These are phyloP conservation scores for Schizophyllum commune DNA, from an alignment of 1,284 basidiomycete species.

Conservation along the genomic window DNA sequence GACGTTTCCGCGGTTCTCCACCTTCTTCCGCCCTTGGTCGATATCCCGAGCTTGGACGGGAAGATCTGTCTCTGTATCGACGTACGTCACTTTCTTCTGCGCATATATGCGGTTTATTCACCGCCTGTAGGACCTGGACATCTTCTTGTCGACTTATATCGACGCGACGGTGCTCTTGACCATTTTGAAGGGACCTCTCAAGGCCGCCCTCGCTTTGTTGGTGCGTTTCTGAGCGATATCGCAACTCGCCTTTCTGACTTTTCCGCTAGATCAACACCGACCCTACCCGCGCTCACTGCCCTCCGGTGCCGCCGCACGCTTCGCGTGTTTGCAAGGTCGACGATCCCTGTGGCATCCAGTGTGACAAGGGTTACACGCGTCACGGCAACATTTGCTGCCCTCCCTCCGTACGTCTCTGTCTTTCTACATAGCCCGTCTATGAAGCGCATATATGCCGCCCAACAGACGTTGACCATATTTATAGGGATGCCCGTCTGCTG, in stretches of 20 bases:
- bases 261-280: not conserved
- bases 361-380: not conserved
- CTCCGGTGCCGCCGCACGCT: not conserved
- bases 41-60: not conserved
- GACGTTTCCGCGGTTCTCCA: not conserved
- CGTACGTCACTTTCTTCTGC: not conserved
- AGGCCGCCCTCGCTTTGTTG: not conserved
- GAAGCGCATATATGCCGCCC: not conserved
- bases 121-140: not conserved
- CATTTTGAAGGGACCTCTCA: not conserved
- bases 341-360: not conserved
- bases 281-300: not conserved
- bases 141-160: not conserved
- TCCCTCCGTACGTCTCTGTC: not conserved
- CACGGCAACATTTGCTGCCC: not conserved
- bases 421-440: not conserved
- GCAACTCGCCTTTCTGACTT: not conserved
- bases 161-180: not conserved
- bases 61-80: not conserved
- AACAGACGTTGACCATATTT: not conserved
- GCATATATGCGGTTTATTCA: not conserved
- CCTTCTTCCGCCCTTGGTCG: not conserved
- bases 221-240: not conserved
- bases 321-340: not conserved
- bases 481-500: not conserved